These are phyloP conservation scores for Prunus davidiana DNA, from an alignment of 306 rosid species.

Conservation along the genomic window DNA sequence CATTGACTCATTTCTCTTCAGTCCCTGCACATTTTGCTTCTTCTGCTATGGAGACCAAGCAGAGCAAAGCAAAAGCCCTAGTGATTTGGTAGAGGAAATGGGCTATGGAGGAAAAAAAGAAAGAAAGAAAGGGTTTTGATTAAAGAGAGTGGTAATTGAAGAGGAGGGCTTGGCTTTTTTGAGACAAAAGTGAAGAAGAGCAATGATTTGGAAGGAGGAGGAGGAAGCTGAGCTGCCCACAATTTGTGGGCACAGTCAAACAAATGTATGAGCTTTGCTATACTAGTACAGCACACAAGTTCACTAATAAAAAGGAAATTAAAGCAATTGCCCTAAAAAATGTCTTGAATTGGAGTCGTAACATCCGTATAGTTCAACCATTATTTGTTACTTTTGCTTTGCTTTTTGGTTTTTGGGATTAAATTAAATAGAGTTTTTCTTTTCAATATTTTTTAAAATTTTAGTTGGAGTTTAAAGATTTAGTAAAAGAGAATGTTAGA, in stretches of 20 bases:
- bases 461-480: slow-evolving; percentile 31
- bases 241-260: slow-evolving; percentile 49
- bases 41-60: slow-evolving; percentile 2
- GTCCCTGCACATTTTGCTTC: slow-evolving; percentile 27
- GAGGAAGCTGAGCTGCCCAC: slow-evolving; percentile 47
- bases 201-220: slow-evolving; percentile 50
- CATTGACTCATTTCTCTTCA: slow-evolving; percentile 44
- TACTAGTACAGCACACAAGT: background rate
- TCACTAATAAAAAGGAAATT: background rate
- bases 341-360: too few species aligned
- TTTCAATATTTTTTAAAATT: background rate
- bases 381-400: background rate
- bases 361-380: background rate
- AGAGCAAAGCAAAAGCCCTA: background rate
- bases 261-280: background rate
- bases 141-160: slow-evolving; percentile 6
- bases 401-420: slow-evolving; percentile 14
- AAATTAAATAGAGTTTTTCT: slow-evolving; percentile 26
- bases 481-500: slow-evolving; percentile 5
- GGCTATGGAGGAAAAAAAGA: background rate
- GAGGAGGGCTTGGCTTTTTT: slow-evolving; percentile 47
- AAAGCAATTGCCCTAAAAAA: too few species aligned
- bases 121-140: background rate
- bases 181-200: slow-evolving; percentile 72
- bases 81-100: background rate